Conservation (phyloP, 257 asterid species). For the Coffea eugenioides region DNA sequence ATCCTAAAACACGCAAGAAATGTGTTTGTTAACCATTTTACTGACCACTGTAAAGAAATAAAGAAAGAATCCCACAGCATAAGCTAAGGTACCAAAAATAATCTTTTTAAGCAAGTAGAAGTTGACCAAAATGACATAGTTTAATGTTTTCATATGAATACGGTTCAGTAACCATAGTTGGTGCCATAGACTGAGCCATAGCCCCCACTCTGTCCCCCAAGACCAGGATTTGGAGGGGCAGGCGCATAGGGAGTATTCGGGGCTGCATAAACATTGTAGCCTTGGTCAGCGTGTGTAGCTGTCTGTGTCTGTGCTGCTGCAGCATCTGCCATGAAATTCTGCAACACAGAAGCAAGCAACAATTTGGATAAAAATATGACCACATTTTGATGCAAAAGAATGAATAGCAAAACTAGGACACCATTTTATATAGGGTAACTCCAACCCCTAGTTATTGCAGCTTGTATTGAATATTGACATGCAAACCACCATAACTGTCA, state of each 20-base stretch:
- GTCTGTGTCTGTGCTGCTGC: constrained; percentile 56
- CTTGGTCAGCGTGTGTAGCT: constrained; percentile 54
- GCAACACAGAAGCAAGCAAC: constrained; percentile 21
- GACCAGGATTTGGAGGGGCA: constrained; percentile 54
- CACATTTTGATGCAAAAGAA: neutral
- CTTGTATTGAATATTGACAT: neutral
- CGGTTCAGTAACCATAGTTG: constrained; percentile 68
- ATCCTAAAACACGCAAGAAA: neutral
- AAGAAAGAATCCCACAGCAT: neutral
- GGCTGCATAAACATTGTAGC: constrained; percentile 54
- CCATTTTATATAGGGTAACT: no score
- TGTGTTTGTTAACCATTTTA: neutral
- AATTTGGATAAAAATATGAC: neutral
- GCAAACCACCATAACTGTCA: neutral
- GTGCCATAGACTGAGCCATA: constrained; percentile 70
- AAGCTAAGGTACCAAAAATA: neutral
- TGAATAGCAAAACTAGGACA: neutral
- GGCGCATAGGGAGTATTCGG: constrained; percentile 52
- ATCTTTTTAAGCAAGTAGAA: neutral
- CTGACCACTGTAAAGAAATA: neutral
- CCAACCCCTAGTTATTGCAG: no score
- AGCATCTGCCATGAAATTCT: constrained; percentile 93
- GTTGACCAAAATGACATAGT: neutral
- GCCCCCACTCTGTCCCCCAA: constrained; percentile 60
- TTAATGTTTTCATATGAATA: neutral